phyloP scores from a whole-genome alignment of 2,329 filamentous ascomycete species.

The Microcyclosporella mali region DNA sequence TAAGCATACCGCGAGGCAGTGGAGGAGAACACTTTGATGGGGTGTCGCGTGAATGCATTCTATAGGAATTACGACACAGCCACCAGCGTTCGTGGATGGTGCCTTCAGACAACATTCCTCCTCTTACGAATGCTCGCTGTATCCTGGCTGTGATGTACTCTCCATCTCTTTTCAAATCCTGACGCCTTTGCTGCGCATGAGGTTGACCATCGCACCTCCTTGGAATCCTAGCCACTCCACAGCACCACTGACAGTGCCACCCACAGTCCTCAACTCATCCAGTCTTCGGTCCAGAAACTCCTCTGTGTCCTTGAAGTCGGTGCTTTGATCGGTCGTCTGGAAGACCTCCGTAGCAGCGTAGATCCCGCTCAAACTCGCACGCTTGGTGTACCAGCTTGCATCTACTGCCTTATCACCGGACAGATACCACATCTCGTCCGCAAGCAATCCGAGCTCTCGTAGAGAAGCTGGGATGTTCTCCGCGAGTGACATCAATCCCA shows the following conservation, averaged over 20 bases:
- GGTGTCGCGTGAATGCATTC: too few species aligned
- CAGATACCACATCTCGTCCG: slow-evolving; percentile 90
- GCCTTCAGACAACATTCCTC: too few species aligned
- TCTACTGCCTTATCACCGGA: slow-evolving; percentile 78
- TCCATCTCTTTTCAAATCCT: slow-evolving; percentile 53
- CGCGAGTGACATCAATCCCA: slow-evolving; percentile 84
- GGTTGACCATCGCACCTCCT: slow-evolving; percentile 67
- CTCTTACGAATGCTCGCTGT: too few species aligned
- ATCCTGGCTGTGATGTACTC: too few species aligned
- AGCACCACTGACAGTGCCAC: slow-evolving; percentile 56
- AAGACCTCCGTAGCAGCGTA: slow-evolving; percentile 75
- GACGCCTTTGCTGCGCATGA: slow-evolving; percentile 80
- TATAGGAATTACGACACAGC: too few species aligned
- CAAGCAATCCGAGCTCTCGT: slow-evolving; percentile 69
- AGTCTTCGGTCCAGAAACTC: slow-evolving; percentile 72
- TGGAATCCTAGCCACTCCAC: slow-evolving; percentile 80
- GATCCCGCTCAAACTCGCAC: slow-evolving; percentile 56
- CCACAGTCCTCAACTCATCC: slow-evolving; percentile 59
- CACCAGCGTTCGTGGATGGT: too few species aligned
- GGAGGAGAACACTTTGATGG: too few species aligned
- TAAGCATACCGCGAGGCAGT: too few species aligned
- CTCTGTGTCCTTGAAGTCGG: slow-evolving; percentile 68
- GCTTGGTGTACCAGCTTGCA: slow-evolving; percentile 77
- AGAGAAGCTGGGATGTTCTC: slow-evolving; percentile 69
- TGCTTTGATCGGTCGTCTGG: slow-evolving; percentile 82